Evolutionary conservation across 768 basidiomycete species (phyloP).

Genomic region (Calvatia gigantea): DNA sequence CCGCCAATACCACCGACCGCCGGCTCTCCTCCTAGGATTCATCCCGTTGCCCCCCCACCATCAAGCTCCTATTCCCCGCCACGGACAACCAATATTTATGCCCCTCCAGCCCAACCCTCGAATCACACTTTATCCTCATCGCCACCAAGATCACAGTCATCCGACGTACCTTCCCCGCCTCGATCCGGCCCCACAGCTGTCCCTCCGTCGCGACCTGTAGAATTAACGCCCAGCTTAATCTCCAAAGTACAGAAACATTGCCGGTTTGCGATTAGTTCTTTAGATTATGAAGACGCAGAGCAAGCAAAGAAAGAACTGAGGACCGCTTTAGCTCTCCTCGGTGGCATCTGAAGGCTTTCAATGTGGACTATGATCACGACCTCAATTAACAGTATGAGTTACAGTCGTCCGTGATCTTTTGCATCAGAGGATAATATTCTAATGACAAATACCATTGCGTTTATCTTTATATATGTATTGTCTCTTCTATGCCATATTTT

Average conservation of each 20-base stretch:
- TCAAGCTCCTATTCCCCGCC: slow-evolving; percentile 12
- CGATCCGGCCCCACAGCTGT: slow-evolving; percentile 23
- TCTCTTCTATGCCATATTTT: neutral
- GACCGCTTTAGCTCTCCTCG: slow-evolving; percentile 67
- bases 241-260: slow-evolving; percentile 88
- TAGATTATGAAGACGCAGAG: slow-evolving; percentile 92
- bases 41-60: slow-evolving; percentile 14
- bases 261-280: slow-evolving; percentile 87
- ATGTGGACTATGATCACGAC: too few species aligned
- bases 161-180: slow-evolving; percentile 13
- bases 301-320: slow-evolving; percentile 83
- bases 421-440: neutral
- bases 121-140: neutral
- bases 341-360: slow-evolving; percentile 26
- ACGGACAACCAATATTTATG: slow-evolving; percentile 2
- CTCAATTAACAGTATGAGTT: neutral
- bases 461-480: neutral
- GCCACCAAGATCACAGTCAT: slow-evolving; percentile 10
- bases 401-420: neutral
- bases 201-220: slow-evolving; percentile 17
- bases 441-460: too few species aligned
- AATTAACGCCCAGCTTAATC: slow-evolving; percentile 63
- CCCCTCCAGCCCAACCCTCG: neutral
- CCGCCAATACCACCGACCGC: neutral
- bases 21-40: neutral